phyloP scores from a whole-genome alignment of 208 protist species.

The Trypanosomatidae sp. region DNA sequence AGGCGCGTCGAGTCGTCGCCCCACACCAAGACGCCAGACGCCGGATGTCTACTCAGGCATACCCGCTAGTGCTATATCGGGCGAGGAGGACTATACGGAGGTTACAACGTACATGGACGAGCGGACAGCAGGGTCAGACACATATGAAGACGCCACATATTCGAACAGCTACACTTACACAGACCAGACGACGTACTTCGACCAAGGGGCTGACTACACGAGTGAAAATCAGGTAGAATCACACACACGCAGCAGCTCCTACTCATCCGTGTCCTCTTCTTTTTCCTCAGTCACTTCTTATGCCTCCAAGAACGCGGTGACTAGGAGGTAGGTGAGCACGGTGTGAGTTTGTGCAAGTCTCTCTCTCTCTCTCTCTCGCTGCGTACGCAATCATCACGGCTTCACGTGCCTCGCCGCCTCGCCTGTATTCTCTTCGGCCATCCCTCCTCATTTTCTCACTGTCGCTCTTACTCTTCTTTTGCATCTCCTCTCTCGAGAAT shows the following conservation, averaged over 20 bases:
- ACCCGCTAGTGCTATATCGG: conserved; percentile 12
- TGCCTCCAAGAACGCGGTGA: neutral
- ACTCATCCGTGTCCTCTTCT: conserved; percentile 23
- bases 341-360: neutral
- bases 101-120: conserved; percentile 54
- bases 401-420: neutral
- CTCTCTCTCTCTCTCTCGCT: conserved; percentile 3
- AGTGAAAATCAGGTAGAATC: conserved; percentile 4
- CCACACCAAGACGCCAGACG: conserved; percentile 1
- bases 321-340: neutral
- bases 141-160: neutral
- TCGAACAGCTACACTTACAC: conserved; percentile 45
- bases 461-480: neutral
- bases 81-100: conserved; percentile 35
- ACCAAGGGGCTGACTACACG: conserved; percentile 34
- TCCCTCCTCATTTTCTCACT: conserved; percentile 1
- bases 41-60: conserved; percentile 4
- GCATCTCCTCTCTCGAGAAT: neutral
- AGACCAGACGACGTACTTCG: conserved; percentile 35
- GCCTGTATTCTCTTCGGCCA: neutral
- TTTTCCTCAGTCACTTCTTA: conserved; percentile 6
- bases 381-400: neutral
- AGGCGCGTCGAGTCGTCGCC: neutral
- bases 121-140: neutral
- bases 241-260: conserved; percentile 26